Base-by-base conservation (phyloP, 2,329 filamentous ascomycete genomes). In the Fusarium sp. region DNA sequence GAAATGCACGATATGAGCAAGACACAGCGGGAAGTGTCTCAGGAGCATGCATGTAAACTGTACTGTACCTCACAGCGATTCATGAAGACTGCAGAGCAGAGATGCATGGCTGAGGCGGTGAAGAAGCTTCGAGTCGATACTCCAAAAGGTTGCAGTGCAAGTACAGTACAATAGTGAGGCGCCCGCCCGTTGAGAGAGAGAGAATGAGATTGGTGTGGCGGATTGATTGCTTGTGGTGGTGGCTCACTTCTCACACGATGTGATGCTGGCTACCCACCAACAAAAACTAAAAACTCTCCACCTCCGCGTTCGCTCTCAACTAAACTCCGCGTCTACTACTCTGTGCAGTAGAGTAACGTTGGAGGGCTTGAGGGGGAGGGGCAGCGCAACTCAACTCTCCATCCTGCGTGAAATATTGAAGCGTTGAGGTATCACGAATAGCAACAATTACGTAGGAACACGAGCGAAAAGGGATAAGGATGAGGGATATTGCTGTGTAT, bases 401-500 rank as follows among this genome's bases (percentile, higher is more conserved):
- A 20, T 32, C 18, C 16, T 69, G 66, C 61, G 66, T 69, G 34
- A 68, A 41, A 63, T 62, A 62, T 46, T 55, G 46, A 51, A 60
- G 28, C 55, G 42, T 55, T 45, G 27, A 25, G 18, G 28, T 47
- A 41, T 55, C 53, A 68, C 47, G 65, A 60, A 69, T 56, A 45
- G 62, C 48, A 57, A 68, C 64, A 63, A 67, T 70, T 70, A 67
- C 67, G 67, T 70, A 69, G 59, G 60, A 42, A 42, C 18, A 59
- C 51, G 57, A 68, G 57, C 63, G 51, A 70, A 70, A 69, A 25
- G 49, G 65, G 60, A 65, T 58, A 69, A 62, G 51, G 46, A 63
- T 70, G 67, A 66, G 66, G 66, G 66, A 69, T 70, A 69, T 69
- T 69, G 51, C 54, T 65, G 37, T 50, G 57, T 14, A 65, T 28